Evolutionary conservation across 768 basidiomycete species (phyloP), one percentile per base, ranked within the genome.

Genomic region (Hericium rajendrae): DNA sequence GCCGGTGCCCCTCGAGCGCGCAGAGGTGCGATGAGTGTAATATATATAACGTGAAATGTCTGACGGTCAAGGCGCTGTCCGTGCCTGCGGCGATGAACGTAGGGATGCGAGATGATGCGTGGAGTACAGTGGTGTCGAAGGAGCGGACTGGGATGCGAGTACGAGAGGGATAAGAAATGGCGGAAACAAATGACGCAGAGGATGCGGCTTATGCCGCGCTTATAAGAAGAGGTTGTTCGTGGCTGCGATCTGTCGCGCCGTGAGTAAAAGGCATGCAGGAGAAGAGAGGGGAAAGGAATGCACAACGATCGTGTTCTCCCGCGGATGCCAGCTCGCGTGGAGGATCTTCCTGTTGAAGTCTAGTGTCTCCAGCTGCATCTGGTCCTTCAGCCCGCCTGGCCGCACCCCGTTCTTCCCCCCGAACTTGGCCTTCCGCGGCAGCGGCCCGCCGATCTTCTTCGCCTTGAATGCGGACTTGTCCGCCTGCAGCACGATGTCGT

Each of bases 401-500:
- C 89, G 83, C 38, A 81, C 75, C 12, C 93, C 92, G 70, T 93
- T 85, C 82, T 88, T 86, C 65, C 79, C 67, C 60, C 71, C 37
- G 32, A 61, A 56, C 32, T 79, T 73, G 70, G 88, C 88, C 66
- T 79, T 83, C 40, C 82, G 83, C n/a, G 83, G 82, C 55, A 86
- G 67, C 10, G 86, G 85, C 2, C 89, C 94, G 12, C 94, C 93
- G 57, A 97, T 90, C 80, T 98, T 99, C 86, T 97, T 99, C 51
- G 91, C 92, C 72, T 98, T 98, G 78, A 99, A 99, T 6, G 95
- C 94, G 15, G 93, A 94, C 72, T 99, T 99, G 77, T 99, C 97
- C 1, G 97, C 97, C 72, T 98, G 97, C 56, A 99, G 74, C 12
- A 97, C 91, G 48, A 94, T 85, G 66, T 98, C 97, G 59, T 85